These are phyloP conservation scores for Metarhizium anisopliae DNA, from an alignment of 2,329 filamentous ascomycete species.

Conservation along the genomic window DNA sequence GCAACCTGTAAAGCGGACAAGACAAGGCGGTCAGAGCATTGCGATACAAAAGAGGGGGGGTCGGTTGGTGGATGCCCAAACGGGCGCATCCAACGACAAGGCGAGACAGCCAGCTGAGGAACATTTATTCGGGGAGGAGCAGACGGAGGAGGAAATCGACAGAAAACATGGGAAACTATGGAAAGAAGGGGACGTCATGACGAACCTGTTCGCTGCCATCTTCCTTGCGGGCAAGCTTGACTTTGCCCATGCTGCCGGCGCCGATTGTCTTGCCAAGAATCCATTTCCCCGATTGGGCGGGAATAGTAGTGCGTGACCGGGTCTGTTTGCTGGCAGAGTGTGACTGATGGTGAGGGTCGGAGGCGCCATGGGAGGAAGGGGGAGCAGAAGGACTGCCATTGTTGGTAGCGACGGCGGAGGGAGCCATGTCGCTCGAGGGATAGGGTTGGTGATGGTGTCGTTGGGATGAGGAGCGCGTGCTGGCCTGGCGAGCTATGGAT, in stretches of 20 bases:
- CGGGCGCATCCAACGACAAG: not conserved
- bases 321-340: conserved; percentile 38
- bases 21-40: not conserved
- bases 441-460: conserved; percentile 22
- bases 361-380: conserved; percentile 32
- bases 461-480: conserved; percentile 34
- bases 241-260: conserved; percentile 97
- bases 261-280: conserved; percentile 93
- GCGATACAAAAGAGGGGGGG: not conserved
- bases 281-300: conserved; percentile 86
- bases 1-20: conserved; percentile 50
- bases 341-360: conserved; percentile 26
- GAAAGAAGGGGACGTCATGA: conserved; percentile 6
- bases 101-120: not conserved
- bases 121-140: not conserved
- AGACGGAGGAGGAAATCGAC: not conserved
- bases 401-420: conserved; percentile 36
- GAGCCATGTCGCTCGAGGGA: conserved; percentile 37
- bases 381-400: conserved; percentile 45
- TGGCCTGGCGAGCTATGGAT: conserved; percentile 37
- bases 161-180: not conserved
- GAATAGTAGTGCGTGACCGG: conserved; percentile 70
- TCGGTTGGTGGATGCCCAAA: not conserved
- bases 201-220: conserved; percentile 84
- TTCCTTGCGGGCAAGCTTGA: conserved; percentile 86